Percentiles rank a stretch among this genome's conserved stretches.
Evolutionary conservation across 106 monocot genomes (phyloP).

Genomic region (Acorus calamus): DNA sequence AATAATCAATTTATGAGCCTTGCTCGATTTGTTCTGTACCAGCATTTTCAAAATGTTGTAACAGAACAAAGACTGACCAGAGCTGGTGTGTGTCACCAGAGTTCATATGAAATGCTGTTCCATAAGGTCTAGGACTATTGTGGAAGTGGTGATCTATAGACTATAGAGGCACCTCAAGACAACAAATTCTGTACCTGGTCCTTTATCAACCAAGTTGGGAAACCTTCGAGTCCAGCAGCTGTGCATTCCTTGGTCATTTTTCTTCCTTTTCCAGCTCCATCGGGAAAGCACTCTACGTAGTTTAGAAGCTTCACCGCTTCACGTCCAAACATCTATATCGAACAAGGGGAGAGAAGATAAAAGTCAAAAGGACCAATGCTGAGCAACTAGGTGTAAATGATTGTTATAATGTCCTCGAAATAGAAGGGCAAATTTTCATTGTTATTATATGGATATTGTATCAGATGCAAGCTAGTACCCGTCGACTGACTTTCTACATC

Average conservation of each 20-base stretch:
- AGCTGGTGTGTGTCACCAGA: too few relatives aligned
- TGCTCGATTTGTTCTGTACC: too few relatives aligned
- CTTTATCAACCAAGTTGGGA: conserved; percentile 68
- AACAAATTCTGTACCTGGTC: conserved; percentile 31
- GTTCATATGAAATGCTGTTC: too few relatives aligned
- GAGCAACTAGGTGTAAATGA: background rate
- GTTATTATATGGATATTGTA: too few relatives aligned
- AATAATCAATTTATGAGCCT: too few relatives aligned
- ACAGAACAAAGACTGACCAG: too few relatives aligned
- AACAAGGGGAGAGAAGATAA: conserved; percentile 1
- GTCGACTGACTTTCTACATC: too few relatives aligned
- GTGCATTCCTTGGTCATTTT: conserved; percentile 43
- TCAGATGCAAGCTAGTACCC: too few relatives aligned
- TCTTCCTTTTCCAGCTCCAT: conserved; percentile 71
- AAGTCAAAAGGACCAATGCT: background rate
- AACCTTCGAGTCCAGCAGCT: conserved; percentile 42
- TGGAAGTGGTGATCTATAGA: background rate
- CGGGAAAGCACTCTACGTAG: conserved; percentile 71
- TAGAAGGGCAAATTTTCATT: too few relatives aligned
- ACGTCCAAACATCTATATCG: conserved; percentile 55
- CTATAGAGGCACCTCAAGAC: background rate
- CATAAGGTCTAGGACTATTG: background rate
- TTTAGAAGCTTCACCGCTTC: conserved; percentile 60
- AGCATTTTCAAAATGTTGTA: too few relatives aligned
- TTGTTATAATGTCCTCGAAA: too few relatives aligned